phyloP scores from a whole-genome alignment of 441 rosid species.

The Sinapis alba region DNA sequence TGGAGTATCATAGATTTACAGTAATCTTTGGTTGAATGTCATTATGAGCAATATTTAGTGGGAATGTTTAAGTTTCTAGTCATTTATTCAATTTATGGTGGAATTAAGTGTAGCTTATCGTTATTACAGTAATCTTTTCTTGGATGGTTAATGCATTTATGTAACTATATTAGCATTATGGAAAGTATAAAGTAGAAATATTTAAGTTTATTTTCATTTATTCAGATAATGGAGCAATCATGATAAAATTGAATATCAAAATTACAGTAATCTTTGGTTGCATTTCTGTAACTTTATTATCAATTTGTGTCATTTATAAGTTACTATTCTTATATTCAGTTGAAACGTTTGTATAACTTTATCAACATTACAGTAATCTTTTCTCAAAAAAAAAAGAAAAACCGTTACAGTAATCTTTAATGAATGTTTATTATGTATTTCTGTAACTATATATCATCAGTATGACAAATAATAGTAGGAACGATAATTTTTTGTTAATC shows the following conservation, averaged over 20 bases:
- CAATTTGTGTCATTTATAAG: not conserved
- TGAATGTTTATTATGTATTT: constrained; percentile 5
- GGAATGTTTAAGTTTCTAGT: not conserved
- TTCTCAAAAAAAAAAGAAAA: too few species aligned
- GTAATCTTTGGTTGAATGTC: not conserved
- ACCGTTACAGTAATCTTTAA: not conserved
- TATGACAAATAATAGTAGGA: constrained; percentile 9
- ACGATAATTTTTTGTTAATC: constrained; percentile 25
- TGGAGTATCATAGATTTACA: not conserved
- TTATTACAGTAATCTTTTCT: not conserved
- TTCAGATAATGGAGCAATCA: not conserved
- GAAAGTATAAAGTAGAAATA: not conserved
- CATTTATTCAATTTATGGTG: not conserved
- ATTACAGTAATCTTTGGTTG: not conserved
- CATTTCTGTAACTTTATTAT: not conserved
- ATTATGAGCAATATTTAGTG: not conserved
- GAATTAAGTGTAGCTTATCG: not conserved
- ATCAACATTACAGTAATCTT: not conserved
- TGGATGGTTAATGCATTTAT: not conserved
- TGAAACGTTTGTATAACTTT: not conserved
- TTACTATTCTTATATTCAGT: not conserved
- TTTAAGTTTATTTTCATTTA: not conserved
- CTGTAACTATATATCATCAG: not conserved
- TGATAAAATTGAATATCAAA: not conserved
- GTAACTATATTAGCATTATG: not conserved